Percentiles rank a stretch among this genome's conserved stretches.
Conservation (phyloP, 2,329 filamentous ascomycete species). For the Chaetothyriales sp. region DNA sequence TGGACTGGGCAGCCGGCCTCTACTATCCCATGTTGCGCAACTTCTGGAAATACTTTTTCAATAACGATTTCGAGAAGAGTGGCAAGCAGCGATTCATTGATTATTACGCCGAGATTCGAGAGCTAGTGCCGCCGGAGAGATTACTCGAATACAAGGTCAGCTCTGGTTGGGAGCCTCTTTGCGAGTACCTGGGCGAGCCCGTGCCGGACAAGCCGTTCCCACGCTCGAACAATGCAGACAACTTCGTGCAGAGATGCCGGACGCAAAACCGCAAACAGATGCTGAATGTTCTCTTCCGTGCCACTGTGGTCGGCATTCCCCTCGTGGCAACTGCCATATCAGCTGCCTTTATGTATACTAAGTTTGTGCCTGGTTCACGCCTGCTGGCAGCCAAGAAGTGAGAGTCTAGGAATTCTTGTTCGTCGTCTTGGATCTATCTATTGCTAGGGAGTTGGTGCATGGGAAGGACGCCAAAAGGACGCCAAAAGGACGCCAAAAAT, state of each 20-base stretch:
- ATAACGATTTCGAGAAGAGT: conserved; percentile 49
- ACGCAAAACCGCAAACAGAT: conserved; percentile 40
- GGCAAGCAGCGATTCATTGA: conserved; percentile 48
- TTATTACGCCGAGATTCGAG: conserved; percentile 39
- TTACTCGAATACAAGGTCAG: conserved; percentile 40
- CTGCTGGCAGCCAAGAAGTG: background rate
- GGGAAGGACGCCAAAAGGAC: background rate
- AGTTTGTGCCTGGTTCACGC: conserved; percentile 17
- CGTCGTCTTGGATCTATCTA: background rate
- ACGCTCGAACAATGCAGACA: conserved; percentile 38
- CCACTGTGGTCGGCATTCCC: conserved; percentile 32
- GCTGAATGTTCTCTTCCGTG: conserved; percentile 39
- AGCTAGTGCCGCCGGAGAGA: conserved; percentile 33
- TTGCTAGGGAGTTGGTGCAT: background rate
- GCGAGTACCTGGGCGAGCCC: conserved; percentile 39
- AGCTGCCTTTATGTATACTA: conserved; percentile 27
- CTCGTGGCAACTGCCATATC: conserved; percentile 32
- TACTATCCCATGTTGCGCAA: conserved; percentile 56
- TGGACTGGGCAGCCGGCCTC: conserved; percentile 50
- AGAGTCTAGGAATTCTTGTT: background rate
- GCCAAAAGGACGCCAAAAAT: background rate
- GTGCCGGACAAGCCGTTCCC: conserved; percentile 36
- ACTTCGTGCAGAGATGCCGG: conserved; percentile 40
- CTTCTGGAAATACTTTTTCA: conserved; percentile 55
- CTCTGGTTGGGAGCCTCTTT: conserved; percentile 40